Conservation (phyloP, 805 yeast genomes). For the Kuraishia molischiana region DNA sequence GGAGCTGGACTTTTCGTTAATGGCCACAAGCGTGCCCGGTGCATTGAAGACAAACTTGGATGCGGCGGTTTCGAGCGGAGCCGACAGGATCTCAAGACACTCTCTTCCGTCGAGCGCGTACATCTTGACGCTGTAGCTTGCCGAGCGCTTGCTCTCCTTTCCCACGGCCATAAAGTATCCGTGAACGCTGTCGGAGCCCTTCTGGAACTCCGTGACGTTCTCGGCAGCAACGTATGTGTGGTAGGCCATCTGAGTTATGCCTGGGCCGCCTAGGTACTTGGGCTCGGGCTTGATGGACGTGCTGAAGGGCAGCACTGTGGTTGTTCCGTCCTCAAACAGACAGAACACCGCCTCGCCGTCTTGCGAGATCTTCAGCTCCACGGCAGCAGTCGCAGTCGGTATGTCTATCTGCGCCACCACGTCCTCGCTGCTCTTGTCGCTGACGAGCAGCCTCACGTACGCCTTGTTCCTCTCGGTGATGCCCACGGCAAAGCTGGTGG, state of each 20-base stretch:
- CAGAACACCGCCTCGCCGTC: conserved; percentile 19
- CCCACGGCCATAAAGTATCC: conserved; percentile 5
- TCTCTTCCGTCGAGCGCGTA: background rate
- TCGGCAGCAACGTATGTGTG: conserved; percentile 4
- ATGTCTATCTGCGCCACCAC: conserved; percentile 9
- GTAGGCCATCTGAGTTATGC: background rate
- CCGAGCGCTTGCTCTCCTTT: background rate
- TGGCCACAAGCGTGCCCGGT: conserved; percentile 9
- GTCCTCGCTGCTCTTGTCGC: background rate
- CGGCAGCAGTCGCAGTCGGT: conserved; percentile 7
- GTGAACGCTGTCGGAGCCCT: conserved; percentile 4
- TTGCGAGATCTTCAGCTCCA: conserved; percentile 17
- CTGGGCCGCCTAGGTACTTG: conserved; percentile 5
- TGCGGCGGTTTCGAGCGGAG: conserved; percentile 5
- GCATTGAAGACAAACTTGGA: conserved; percentile 5
- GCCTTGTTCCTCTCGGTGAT: conserved; percentile 24
- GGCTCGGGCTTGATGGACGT: conserved; percentile 14
- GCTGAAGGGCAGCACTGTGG: conserved; percentile 10
- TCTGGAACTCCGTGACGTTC: background rate
- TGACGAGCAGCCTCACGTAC: conserved; percentile 13
- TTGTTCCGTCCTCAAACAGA: conserved; percentile 19
- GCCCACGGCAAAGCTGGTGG: conserved; percentile 22
- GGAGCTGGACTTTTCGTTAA: conserved; percentile 10
- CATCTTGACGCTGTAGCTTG: background rate
- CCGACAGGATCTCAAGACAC: background rate